phyloP scores from a whole-genome alignment of 2,329 filamentous ascomycete genomes.

The Clonostachys byssicola region DNA sequence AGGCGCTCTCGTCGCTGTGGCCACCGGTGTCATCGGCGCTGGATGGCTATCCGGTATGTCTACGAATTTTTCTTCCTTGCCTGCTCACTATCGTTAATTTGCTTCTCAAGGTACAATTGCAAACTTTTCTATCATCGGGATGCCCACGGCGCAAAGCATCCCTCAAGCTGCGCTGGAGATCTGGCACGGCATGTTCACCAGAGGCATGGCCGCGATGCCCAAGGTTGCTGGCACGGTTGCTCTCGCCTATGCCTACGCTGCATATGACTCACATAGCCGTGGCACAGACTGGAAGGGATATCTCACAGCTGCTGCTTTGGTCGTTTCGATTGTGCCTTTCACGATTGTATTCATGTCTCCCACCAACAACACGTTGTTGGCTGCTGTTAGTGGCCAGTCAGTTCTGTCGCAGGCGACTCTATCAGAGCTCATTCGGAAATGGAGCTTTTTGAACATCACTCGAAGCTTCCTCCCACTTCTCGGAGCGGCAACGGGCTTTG shows the following conservation, averaged over 20 bases:
- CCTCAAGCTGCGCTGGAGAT: constrained; percentile 20
- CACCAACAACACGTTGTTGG: constrained; percentile 26
- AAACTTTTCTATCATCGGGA: constrained; percentile 24
- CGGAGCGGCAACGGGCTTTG: constrained; percentile 16
- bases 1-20: constrained; percentile 23
- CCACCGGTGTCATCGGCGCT: constrained; percentile 30
- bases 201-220: constrained; percentile 30
- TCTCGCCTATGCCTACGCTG: constrained; percentile 26
- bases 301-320: constrained; percentile 20
- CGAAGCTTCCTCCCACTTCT: constrained; percentile 22
- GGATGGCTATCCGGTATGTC: constrained; percentile 27
- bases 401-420: constrained; percentile 8
- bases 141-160: constrained; percentile 21
- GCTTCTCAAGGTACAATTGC: constrained; percentile 23
- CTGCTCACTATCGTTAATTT: constrained; percentile 1
- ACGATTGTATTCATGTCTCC: constrained; percentile 27
- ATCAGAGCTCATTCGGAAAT: constrained; percentile 10
- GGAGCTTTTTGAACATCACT: constrained; percentile 18
- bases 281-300: constrained; percentile 25
- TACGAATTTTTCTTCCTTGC: neutral
- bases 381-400: constrained; percentile 10
- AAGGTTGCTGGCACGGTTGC: constrained; percentile 22
- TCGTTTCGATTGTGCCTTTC: constrained; percentile 32
- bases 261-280: constrained; percentile 20
- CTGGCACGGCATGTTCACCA: constrained; percentile 30